Percentiles rank a stretch among this genome's conserved stretches.
Conservation (phyloP, 176 grass and related monocot genomes). For the Metroxylon sagu region DNA sequence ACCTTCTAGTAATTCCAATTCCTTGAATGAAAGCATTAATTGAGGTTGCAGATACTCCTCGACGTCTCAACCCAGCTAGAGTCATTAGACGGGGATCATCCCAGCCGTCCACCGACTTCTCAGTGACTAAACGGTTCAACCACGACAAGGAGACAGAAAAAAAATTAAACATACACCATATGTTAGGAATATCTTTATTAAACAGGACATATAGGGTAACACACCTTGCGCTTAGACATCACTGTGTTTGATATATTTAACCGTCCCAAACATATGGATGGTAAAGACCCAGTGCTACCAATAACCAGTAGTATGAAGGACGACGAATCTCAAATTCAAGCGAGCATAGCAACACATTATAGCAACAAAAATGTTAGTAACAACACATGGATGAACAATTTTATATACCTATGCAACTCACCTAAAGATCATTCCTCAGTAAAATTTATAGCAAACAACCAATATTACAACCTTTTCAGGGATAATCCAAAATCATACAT, state of each 20-base stretch:
- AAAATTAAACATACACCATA: conserved; percentile 10
- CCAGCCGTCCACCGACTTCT: conserved; percentile 98
- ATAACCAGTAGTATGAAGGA: conserved; percentile 93
- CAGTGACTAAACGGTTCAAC: conserved; percentile 88
- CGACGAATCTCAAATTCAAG: conserved; percentile 97
- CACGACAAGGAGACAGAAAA: conserved; percentile 13
- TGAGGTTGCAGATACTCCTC: conserved; percentile 77
- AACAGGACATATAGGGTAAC: not conserved
- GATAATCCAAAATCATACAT: no score
- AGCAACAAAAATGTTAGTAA: not conserved
- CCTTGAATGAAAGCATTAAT: conserved; percentile 95
- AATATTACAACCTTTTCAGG: no score
- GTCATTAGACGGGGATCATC: conserved; percentile 96
- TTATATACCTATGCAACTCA: no score
- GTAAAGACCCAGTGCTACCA: conserved; percentile 78
- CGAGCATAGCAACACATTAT: conserved; percentile 47
- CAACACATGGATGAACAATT: not conserved
- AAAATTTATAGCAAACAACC: no score
- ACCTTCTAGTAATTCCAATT: conserved; percentile 99
- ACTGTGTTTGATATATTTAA: conserved; percentile 90
- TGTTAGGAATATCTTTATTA: not conserved
- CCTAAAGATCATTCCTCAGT: no score
- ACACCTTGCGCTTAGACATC: conserved; percentile 98
- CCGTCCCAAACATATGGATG: conserved; percentile 96
- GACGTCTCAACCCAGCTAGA: conserved; percentile 66